Percentiles rank a stretch among this genome's conserved stretches.
Evolutionary conservation across 768 basidiomycete species (phyloP).

Genomic region (Austroboletus festivus): DNA sequence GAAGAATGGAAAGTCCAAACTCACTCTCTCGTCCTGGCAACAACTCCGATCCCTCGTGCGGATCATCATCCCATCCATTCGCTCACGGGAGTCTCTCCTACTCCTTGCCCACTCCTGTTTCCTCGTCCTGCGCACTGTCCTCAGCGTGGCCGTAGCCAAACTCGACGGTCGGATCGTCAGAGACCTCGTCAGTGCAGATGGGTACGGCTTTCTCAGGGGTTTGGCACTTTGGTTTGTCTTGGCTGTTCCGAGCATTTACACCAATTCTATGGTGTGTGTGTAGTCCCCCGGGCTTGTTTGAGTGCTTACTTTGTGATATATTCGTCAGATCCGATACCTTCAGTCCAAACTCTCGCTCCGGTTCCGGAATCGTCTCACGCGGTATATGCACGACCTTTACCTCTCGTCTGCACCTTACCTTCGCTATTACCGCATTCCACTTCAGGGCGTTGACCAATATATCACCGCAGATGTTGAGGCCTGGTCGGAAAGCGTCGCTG

Average conservation of each 20-base stretch:
- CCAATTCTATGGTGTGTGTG: slow-evolving; percentile 80
- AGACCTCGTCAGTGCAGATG: slow-evolving; percentile 86
- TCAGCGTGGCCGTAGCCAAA: slow-evolving; percentile 84
- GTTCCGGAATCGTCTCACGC: slow-evolving; percentile 81
- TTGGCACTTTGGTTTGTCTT: slow-evolving; percentile 86
- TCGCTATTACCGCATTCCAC: slow-evolving; percentile 61
- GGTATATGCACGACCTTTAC: slow-evolving; percentile 91
- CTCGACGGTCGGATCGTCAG: slow-evolving; percentile 89
- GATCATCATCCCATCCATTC: slow-evolving; percentile 63
- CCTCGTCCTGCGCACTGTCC: slow-evolving; percentile 78
- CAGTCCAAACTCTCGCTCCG: slow-evolving; percentile 83
- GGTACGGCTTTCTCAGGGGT: slow-evolving; percentile 76
- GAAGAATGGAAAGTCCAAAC: slow-evolving; percentile 37
- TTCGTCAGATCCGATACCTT: slow-evolving; percentile 78
- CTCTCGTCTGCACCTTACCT: slow-evolving; percentile 70
- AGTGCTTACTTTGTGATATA: not conserved
- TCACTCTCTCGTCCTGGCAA: slow-evolving; percentile 64
- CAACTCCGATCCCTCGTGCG: slow-evolving; percentile 73
- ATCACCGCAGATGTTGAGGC: slow-evolving; percentile 89
- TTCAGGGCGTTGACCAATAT: slow-evolving; percentile 85
- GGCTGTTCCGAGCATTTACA: slow-evolving; percentile 91
- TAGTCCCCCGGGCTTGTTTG: not conserved
- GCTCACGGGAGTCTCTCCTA: slow-evolving; percentile 69
- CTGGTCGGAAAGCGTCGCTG: slow-evolving; percentile 82
- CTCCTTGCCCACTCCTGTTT: slow-evolving; percentile 80